A percentile compares a stretch with the other conserved stretches of the same genome.
Evolutionary conservation across 2,329 filamentous ascomycete genomes (phyloP).

Genomic region (Diaporthe sp.): DNA sequence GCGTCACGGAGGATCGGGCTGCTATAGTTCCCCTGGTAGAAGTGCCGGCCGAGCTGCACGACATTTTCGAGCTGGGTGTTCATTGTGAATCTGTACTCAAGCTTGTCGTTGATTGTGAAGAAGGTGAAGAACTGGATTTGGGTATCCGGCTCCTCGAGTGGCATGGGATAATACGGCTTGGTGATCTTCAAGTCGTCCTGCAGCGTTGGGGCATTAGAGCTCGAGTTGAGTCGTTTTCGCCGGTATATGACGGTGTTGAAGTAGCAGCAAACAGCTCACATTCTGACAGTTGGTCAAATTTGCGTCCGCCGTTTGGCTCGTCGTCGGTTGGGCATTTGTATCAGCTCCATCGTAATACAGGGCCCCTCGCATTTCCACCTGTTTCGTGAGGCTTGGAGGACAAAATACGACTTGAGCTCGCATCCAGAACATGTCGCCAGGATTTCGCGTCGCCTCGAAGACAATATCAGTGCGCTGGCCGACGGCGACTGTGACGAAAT

Average conservation of each 20-base stretch:
- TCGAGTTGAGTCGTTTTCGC: neutral
- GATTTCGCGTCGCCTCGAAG: neutral
- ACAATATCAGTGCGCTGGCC: neutral
- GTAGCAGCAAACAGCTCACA: neutral
- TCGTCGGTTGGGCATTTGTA: neutral
- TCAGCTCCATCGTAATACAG: neutral
- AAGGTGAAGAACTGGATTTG: neutral
- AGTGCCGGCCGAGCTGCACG: neutral
- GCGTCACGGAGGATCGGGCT: neutral
- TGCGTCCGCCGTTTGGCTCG: neutral
- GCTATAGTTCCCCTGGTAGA: slow-evolving; percentile 8
- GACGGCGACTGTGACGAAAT: slow-evolving; percentile 2
- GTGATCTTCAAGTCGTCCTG: slow-evolving; percentile 1
- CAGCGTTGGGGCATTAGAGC: neutral
- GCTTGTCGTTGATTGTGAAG: slow-evolving; percentile 3
- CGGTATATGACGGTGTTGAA: neutral
- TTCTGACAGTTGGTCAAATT: slow-evolving; percentile 13
- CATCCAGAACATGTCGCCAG: slow-evolving; percentile 6
- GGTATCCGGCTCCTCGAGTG: neutral
- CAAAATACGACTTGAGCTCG: neutral
- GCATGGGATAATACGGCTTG: neutral
- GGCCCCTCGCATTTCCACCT: neutral
- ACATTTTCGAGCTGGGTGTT: neutral
- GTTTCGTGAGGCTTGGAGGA: neutral
- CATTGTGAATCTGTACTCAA: neutral